These are phyloP conservation scores for Closterium sp. DNA, from an alignment of 139 green algal genomes.

Conservation along the genomic window DNA sequence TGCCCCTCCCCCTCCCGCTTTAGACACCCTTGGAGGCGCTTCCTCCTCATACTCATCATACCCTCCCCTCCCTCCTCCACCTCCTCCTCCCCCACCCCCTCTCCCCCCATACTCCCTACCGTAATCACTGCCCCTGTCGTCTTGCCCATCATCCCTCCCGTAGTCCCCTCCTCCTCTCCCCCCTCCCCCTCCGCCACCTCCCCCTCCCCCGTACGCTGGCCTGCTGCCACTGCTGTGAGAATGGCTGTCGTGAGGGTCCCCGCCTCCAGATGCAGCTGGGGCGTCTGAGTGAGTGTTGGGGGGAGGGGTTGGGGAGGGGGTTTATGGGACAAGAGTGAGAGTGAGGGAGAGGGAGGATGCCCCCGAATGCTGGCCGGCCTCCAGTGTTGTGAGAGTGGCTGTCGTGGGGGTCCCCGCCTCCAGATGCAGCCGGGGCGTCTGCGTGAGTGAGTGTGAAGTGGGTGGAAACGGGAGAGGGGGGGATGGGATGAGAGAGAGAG, in stretches of 20 bases:
- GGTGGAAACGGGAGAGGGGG: neutral
- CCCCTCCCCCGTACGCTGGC: neutral
- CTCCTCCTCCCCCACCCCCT: neutral
- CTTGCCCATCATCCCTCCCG: neutral
- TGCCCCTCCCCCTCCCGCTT: neutral
- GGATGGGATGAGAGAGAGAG: neutral
- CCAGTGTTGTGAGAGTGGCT: no score
- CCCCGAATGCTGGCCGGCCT: no score
- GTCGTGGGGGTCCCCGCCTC: no score
- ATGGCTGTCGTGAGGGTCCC: neutral
- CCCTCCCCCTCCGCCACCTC: neutral
- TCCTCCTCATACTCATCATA: neutral
- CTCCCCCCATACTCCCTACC: neutral
- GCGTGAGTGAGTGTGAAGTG: no score
- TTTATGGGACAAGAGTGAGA: no score
- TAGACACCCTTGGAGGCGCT: neutral
- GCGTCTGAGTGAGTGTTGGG: no score
- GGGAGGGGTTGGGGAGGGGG: no score
- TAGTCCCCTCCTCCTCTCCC: neutral
- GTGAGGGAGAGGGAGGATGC: no score
- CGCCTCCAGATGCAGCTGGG: neutral
- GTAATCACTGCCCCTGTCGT: neutral
- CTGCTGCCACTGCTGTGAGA: neutral
- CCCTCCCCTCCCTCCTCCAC: neutral
- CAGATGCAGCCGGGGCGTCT: neutral